A percentile compares a stretch with the other conserved stretches of the same genome.
phyloP scores from a whole-genome alignment of 371 early-diverging fungal species.

The Synchytrium microbalum region DNA sequence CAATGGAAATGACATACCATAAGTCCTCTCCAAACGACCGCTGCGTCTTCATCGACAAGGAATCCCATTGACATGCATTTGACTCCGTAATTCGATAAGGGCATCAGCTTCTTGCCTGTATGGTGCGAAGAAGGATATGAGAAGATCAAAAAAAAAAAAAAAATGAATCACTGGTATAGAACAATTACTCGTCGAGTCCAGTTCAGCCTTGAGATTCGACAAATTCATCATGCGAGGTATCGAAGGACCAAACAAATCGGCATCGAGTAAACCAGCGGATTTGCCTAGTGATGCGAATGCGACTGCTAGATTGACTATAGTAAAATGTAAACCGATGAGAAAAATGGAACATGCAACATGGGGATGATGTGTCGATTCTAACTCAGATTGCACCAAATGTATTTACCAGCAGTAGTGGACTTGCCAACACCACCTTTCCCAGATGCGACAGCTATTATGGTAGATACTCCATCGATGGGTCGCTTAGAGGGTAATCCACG shows the following conservation, averaged over 20 bases:
- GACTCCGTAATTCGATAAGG: constrained; percentile 72
- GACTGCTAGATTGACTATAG: constrained; percentile 67
- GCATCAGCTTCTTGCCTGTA: constrained; percentile 51
- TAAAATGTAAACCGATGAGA: not conserved
- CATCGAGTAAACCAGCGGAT: constrained; percentile 76
- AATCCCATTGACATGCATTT: constrained; percentile 91
- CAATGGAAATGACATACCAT: constrained; percentile 49
- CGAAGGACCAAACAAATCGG: constrained; percentile 87
- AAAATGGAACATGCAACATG: not conserved
- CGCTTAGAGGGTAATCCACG: constrained; percentile 17
- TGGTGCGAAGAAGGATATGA: constrained; percentile 4
- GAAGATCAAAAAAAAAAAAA: constrained; percentile 1
- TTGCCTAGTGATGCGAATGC: constrained; percentile 53
- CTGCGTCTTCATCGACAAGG: constrained; percentile 61
- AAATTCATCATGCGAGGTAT: constrained; percentile 80
- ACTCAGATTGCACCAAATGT: not conserved
- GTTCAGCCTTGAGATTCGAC: constrained; percentile 46
- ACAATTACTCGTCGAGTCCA: constrained; percentile 10
- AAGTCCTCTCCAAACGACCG: constrained; percentile 86
- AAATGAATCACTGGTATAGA: not conserved
- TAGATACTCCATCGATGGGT: constrained; percentile 17
- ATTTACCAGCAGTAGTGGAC: constrained; percentile 70
- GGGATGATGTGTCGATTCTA: constrained; percentile 10
- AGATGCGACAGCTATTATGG: constrained; percentile 71
- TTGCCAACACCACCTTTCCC: constrained; percentile 91